Evolutionary conservation across 257 asterid species (phyloP).

Genomic region (Salvia hispanica): DNA sequence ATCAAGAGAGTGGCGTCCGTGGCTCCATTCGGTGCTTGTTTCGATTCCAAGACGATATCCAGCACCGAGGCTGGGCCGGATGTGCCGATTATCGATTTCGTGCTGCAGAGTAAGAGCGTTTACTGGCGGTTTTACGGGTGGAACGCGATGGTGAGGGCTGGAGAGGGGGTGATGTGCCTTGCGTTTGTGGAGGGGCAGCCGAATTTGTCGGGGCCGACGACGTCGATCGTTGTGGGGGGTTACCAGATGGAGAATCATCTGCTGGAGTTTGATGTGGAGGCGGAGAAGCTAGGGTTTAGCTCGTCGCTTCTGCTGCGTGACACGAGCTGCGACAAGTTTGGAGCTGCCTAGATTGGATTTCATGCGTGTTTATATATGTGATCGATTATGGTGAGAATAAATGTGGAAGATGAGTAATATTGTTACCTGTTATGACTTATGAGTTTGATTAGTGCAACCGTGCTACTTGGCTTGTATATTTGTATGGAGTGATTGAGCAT

Average conservation of each 20-base stretch:
- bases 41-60: slow-evolving; percentile 36
- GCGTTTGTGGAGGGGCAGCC: slow-evolving; percentile 49
- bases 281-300: slow-evolving; percentile 46
- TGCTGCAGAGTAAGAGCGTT: slow-evolving; percentile 31
- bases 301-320: slow-evolving; percentile 37
- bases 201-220: slow-evolving; percentile 34
- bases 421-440: too few species aligned
- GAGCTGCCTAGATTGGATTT: slow-evolving; percentile 32
- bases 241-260: slow-evolving; percentile 56
- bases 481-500: too few species aligned
- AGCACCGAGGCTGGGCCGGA: slow-evolving; percentile 35
- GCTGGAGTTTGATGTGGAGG: slow-evolving; percentile 51
- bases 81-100: slow-evolving; percentile 47
- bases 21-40: slow-evolving; percentile 55
- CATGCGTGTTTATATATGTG: background rate
- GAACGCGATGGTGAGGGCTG: slow-evolving; percentile 46
- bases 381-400: background rate
- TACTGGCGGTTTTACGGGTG: slow-evolving; percentile 52
- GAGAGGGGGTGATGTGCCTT: slow-evolving; percentile 40
- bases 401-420: too few species aligned
- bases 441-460: too few species aligned
- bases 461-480: too few species aligned
- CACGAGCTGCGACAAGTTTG: slow-evolving; percentile 46
- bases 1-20: slow-evolving; percentile 45
- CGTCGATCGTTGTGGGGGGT: slow-evolving; percentile 52